Evolutionary conservation across 2,329 filamentous ascomycete species (phyloP), one percentile per base, ranked within the genome.

Genomic region (Fusarium austroafricanum): DNA sequence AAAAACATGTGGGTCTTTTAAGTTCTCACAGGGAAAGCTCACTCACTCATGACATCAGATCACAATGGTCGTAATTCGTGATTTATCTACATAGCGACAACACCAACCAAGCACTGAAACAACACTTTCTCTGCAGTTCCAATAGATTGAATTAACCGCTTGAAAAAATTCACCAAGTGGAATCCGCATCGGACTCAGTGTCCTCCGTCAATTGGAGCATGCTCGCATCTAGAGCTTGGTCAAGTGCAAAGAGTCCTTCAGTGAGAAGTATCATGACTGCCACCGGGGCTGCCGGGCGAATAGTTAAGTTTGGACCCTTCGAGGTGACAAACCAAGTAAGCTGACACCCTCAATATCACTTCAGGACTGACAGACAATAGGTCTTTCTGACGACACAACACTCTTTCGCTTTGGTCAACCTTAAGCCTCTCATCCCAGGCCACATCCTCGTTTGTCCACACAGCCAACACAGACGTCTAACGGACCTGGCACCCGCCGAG

Each of bases 381-480:
- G 93, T 97, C 82, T 98, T 98, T 83, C 88, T 96, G 79, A 84
- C 85, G 69, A 97, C 94, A 2, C 84, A 87, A 1, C 85, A 91
- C 73, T 92, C 90, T 71, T 97, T 94, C 82, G 94, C 93, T 54
- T 85, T 98, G 66, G 94, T 98, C 59, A 99, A 99, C 81, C 88
- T 98, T 77, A 97, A 97, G 81, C 96, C 96, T 23, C 87, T 99
- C 37, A 86, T 97, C 3, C 94, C 94, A 0, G 96, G 96, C 58
- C 96, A 99, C 82, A 90, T 98, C 65, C 91, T 99, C 31, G 87
- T 99, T 64, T 97, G 92, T 70, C 93, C 96, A 0, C 86, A 88
- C 20, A 84, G 84, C 33, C 80, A 83, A 28, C 90, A 94, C 70
- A 87, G 85, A 46, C 92, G 93, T 49, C 86, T 98, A 56, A 87